Base-by-base conservation (phyloP, 371 early-diverging fungal species). In the Haplosporangium sp. region DNA sequence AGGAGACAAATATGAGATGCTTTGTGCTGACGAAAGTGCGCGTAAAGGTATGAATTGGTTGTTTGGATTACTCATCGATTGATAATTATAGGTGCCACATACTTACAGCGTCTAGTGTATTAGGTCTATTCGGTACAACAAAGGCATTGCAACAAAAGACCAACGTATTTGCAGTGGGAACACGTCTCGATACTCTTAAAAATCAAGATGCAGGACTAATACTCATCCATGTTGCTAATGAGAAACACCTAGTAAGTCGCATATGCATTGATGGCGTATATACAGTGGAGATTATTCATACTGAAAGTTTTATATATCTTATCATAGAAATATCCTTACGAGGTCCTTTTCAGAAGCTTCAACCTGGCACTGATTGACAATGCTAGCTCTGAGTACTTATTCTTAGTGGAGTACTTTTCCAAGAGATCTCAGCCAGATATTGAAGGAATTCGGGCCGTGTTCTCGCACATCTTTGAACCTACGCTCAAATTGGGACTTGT, bases 331-430 rank as follows among this genome's bases (percentile, higher is more conserved):
- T 90, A 88, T 69, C 88, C 93, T 61, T 91, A 92, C 50, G 96
- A 95, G 67, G 86, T 84, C 52, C 71, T 98, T 0, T 96, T 97
- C 72, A 90, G 95, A 75, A 95, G 95, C 76, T 90, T 94, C 84
- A 92, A 94, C 62, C 86, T 95, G 44, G 90, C 96, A 4, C 79
- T 98, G 61, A 91, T 94, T 60, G 98, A 98, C 85, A 96, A 97
- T 75, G 95, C 96, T 17, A 91, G 93, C 50, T 92, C 96, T 7
- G 98, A 98, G 84, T 97, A 95, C 82, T 85, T 94, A 44, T 98
- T 98, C 71, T 88, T 93, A 38, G 85, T 89, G 40, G 95, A 96
- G 66, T 98, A 96, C 84, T 97, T 97, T 76, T 78, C 83, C 27
- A 76, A 67, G n/a, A 63, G 77, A 61, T 70, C 86, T 44, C 87